These are phyloP conservation scores for Petunia secreta DNA, from an alignment of 257 asterid species.

Conservation along the genomic window DNA sequence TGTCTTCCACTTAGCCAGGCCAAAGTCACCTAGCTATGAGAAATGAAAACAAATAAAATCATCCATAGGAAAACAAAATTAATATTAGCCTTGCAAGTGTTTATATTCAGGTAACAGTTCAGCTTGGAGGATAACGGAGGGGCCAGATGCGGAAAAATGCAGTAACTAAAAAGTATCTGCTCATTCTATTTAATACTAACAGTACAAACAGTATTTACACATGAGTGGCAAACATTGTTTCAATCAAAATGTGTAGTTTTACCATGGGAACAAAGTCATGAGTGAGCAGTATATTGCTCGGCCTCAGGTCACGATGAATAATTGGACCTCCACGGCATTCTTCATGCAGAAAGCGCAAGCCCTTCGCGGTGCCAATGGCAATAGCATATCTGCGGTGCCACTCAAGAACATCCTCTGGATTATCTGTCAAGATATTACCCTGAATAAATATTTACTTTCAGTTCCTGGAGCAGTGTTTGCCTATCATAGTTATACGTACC, in stretches of 20 bases:
- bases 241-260: constrained; percentile 26
- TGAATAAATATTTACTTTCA: neutral
- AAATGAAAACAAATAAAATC: constrained; percentile 22
- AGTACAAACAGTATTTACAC: neutral
- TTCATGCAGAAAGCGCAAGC: constrained; percentile 77
- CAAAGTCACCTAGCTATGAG: constrained; percentile 75
- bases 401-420: constrained; percentile 50
- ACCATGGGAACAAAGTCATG: constrained; percentile 86
- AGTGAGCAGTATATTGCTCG: constrained; percentile 75
- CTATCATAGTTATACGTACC: constrained; percentile 42
- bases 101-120: constrained; percentile 20
- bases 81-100: neutral
- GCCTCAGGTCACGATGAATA: constrained; percentile 77
- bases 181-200: neutral
- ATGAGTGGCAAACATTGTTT: neutral
- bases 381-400: constrained; percentile 75
- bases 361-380: constrained; percentile 82
- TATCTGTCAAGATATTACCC: constrained; percentile 46
- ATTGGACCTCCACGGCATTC: constrained; percentile 93
- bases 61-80: neutral
- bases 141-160: neutral
- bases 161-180: neutral
- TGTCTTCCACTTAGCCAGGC: constrained; percentile 82
- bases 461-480: neutral
- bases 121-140: neutral